Conservation (phyloP, 1,284 basidiomycete genomes). For the Malassezia vespertilionis region DNA sequence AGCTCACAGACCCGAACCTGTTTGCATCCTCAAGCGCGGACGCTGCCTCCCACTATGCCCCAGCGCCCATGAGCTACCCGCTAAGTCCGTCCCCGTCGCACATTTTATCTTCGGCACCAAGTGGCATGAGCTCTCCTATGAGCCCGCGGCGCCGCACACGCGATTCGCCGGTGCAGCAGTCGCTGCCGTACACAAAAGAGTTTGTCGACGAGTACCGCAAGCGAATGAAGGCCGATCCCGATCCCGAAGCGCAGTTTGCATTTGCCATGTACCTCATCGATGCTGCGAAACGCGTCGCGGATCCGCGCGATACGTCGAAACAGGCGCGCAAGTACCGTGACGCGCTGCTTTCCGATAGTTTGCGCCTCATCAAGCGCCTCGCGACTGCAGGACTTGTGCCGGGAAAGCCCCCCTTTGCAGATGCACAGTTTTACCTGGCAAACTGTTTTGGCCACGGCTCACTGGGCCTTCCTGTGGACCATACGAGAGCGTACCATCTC, state of each 20-base stretch:
- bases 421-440: conserved; percentile 98
- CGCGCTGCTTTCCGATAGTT: conserved; percentile 69
- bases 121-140: conserved; percentile 2
- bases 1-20: no score
- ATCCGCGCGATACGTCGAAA: conserved; percentile 37
- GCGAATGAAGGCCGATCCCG: conserved; percentile 92
- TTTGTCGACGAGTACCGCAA: conserved; percentile 95
- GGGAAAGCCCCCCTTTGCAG: conserved; percentile 62
- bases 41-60: no score
- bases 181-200: conserved; percentile 62
- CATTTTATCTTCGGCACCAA: no score
- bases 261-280: conserved; percentile 98
- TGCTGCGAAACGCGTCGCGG: conserved; percentile 70
- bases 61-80: no score
- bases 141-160: conserved; percentile 26
- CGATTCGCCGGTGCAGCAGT: conserved; percentile 28
- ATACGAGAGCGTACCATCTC: conserved; percentile 95
- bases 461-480: conserved; percentile 85
- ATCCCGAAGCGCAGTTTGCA: conserved; percentile 94
- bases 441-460: conserved; percentile 94
- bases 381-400: conserved; percentile 65
- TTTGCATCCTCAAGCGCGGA: no score
- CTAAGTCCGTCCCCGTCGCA: no score
- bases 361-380: conserved; percentile 82
- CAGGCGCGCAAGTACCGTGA: conserved; percentile 67